Percentiles rank a stretch among this genome's conserved stretches.
phyloP scores from a whole-genome alignment of 768 basidiomycete genomes.

The Grammothele lineata region DNA sequence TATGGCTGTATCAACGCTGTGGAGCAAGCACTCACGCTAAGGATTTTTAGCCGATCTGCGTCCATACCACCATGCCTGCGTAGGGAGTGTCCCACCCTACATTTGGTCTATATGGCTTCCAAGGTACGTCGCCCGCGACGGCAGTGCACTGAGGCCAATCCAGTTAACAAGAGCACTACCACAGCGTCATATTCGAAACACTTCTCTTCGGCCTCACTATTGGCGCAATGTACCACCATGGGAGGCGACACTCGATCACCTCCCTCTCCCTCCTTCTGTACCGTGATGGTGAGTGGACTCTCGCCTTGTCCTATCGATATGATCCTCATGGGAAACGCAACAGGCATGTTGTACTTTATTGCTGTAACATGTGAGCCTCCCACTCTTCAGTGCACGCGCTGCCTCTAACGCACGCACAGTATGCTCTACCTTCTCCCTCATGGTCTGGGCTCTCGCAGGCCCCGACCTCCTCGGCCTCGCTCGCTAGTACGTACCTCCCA shows the following conservation, averaged over 20 bases:
- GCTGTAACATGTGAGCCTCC: conserved; percentile 20
- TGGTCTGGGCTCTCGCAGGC: conserved; percentile 25
- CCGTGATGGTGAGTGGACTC: conserved; percentile 20
- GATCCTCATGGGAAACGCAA: not conserved
- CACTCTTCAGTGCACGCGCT: not conserved
- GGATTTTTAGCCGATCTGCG: conserved; percentile 15
- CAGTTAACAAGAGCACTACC: no score
- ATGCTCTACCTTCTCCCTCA: conserved; percentile 25
- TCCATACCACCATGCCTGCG: conserved; percentile 23
- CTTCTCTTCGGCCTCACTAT: conserved; percentile 25
- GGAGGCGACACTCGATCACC: conserved; percentile 18
- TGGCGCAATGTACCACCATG: conserved; percentile 19
- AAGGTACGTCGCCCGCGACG: conserved; percentile 8
- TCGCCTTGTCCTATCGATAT: not conserved
- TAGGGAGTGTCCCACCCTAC: conserved; percentile 21
- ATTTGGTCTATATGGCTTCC: conserved; percentile 27
- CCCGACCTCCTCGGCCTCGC: conserved; percentile 24
- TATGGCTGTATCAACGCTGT: no score
- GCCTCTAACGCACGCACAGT: conserved; percentile 3
- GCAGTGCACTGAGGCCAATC: no score
- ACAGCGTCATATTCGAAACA: conserved; percentile 25
- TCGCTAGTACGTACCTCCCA: conserved; percentile 24
- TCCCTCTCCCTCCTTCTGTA: conserved; percentile 23
- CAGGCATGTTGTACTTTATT: conserved; percentile 26
- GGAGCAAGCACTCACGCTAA: not conserved